Percentiles rank a stretch among this genome's conserved stretches.
phyloP scores from a whole-genome alignment of 495 filamentous ascomycete genomes.

The Aspergillus panamensis region DNA sequence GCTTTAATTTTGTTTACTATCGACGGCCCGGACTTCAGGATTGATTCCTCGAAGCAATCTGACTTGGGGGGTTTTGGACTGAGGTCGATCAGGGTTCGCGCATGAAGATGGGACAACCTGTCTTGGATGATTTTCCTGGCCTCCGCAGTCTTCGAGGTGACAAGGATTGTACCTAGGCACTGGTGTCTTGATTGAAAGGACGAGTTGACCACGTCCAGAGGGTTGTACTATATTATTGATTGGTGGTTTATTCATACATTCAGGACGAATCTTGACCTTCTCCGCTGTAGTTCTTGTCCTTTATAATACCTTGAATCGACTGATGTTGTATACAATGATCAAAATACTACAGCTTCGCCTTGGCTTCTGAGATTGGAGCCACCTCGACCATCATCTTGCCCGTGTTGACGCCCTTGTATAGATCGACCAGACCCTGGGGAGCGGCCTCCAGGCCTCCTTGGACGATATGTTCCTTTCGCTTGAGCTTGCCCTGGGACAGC shows the following conservation, averaged over 20 bases:
- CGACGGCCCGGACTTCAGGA: no score
- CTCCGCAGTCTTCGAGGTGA: not conserved
- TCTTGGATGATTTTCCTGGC: not conserved
- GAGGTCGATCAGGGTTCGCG: not conserved
- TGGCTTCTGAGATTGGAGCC: slow-evolving; percentile 33
- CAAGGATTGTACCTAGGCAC: not conserved
- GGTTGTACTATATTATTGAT: not conserved
- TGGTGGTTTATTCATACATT: not conserved
- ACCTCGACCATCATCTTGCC: slow-evolving; percentile 53
- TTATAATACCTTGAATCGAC: not conserved
- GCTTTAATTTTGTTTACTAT: not conserved
- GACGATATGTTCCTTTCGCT: slow-evolving; percentile 54
- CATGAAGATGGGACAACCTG: not conserved
- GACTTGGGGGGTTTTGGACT: not conserved
- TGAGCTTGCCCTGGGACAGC: slow-evolving; percentile 53
- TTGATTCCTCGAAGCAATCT: no score
- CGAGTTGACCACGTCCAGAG: not conserved
- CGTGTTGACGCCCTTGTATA: slow-evolving; percentile 51
- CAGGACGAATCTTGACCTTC: not conserved
- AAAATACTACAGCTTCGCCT: slow-evolving; percentile 32
- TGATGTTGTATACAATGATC: not conserved
- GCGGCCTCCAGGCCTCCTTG: slow-evolving; percentile 48
- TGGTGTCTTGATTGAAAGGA: not conserved
- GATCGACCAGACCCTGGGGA: slow-evolving; percentile 45
- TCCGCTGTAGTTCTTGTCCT: not conserved